Evolutionary conservation across 1,284 basidiomycete genomes (phyloP), one percentile per base, ranked within the genome.

Genomic region (Ustilago trichophora): DNA sequence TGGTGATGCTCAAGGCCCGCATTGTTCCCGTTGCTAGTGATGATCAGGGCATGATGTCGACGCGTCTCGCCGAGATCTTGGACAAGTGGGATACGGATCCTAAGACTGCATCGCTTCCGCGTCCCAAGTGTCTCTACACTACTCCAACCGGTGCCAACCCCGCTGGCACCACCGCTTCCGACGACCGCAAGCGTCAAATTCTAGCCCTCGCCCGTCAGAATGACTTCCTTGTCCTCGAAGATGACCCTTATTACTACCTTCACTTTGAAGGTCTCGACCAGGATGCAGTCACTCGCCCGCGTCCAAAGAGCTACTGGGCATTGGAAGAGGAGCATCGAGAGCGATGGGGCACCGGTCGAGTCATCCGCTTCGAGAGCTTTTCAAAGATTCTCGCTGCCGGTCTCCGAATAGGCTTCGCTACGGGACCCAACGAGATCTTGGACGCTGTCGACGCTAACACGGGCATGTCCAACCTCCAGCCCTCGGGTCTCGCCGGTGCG

Each of bases 41-140:
- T 76, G 85, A 86, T 6, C 73, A 90, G 31, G 94, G 94, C 0
- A 87, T 95, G 35, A 85, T 85, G 24, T 85, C 91, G 1, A 81
- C 80, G 15, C 86, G 86, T 10, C 85, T 97, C 24, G 87, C 88
- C 11, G 77, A 85, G 29, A 87, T 88, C 31, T 84, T 97, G 32
- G 87, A 89, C 57, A 85, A 84, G 55, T 97, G 92, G 92, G 41
- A 72, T 15, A 89, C 91, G 0, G 82, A 76, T 35, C 45, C 65
- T 12, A 55, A 81, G 8, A 87, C 83, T 22, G 89, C 89, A 80
- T 85, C 85, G 11, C 64, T 75, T 1, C 55, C 67, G 10, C 89
- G 88, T 66, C 93, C 93, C 11, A 91, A 88, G 80, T 85, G 90
- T 3, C 83, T 97, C 41, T 97, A 96, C 80, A 92, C 91, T 3